Percentiles rank a stretch among this genome's conserved stretches.
Conservation (phyloP, 2,329 filamentous ascomycete genomes). For the Diaporthe destruens region DNA sequence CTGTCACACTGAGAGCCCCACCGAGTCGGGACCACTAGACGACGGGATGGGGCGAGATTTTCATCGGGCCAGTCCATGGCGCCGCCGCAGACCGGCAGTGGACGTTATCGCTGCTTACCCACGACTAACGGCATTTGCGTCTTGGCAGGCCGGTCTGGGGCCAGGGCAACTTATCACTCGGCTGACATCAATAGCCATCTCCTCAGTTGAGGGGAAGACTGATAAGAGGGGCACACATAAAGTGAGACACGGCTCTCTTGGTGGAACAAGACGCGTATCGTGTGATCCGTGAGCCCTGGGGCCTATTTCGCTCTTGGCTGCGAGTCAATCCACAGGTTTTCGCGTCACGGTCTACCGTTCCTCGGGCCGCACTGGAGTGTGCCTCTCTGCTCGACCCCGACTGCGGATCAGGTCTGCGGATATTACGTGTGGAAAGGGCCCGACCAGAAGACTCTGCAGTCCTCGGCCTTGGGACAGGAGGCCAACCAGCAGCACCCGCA, state of each 20-base stretch:
- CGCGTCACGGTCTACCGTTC: not conserved
- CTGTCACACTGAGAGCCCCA: constrained; percentile 3
- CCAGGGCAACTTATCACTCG: constrained; percentile 23
- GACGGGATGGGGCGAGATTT: constrained; percentile 31
- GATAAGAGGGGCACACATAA: constrained; percentile 15
- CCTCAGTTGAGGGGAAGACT: not conserved
- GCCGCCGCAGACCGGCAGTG: constrained; percentile 30
- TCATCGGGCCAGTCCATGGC: constrained; percentile 26
- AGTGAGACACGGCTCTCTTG: not conserved
- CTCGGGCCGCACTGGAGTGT: constrained; percentile 22
- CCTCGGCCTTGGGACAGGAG: too few relatives aligned
- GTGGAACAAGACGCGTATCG: constrained; percentile 12
- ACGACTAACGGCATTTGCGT: constrained; percentile 19
- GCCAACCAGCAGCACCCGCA: too few relatives aligned
- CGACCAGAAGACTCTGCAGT: constrained; percentile 1
- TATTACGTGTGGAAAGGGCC: not conserved
- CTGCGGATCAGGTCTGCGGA: not conserved
- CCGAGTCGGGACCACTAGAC: constrained; percentile 9
- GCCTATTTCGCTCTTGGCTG: not conserved
- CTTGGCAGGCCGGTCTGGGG: constrained; percentile 14
- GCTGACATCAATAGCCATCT: not conserved
- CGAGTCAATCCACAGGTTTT: not conserved
- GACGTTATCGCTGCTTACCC: constrained; percentile 28
- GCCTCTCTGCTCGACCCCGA: constrained; percentile 5
- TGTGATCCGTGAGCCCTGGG: not conserved